Conservation (phyloP, 2,329 filamentous ascomycete genomes). For the Trichoderma semiorbis region DNA sequence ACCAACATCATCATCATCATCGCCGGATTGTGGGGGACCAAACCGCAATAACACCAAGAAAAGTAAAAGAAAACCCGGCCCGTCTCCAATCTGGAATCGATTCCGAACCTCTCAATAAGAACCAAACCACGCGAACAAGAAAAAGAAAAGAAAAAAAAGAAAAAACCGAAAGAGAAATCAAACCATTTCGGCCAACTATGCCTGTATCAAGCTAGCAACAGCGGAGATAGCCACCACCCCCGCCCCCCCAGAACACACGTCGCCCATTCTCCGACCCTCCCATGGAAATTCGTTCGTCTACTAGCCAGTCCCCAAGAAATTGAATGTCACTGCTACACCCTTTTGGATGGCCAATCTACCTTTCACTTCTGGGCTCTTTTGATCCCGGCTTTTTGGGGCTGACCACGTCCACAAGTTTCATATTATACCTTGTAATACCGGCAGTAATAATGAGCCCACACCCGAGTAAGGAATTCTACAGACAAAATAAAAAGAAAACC, state of each 20-base stretch:
- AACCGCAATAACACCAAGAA: neutral
- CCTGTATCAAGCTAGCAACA: neutral
- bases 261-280: conserved; percentile 1
- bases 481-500: neutral
- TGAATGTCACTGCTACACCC: neutral
- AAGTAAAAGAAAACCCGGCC: neutral
- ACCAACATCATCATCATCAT: neutral
- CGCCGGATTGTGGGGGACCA: neutral
- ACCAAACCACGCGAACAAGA: neutral
- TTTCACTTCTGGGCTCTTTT: too few relatives aligned
- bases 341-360: neutral
- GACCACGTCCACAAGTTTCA: too few relatives aligned
- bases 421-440: too few relatives aligned
- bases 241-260: neutral
- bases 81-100: neutral
- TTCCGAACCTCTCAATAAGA: neutral
- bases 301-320: neutral
- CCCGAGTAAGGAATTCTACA: too few relatives aligned
- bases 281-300: neutral
- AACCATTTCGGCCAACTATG: neutral
- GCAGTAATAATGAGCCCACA: too few relatives aligned
- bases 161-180: neutral
- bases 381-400: too few relatives aligned
- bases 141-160: neutral
- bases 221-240: neutral